These are phyloP conservation scores for Globisporangium parvum DNA, from an alignment of 352 stramenopile species.

Conservation along the genomic window DNA sequence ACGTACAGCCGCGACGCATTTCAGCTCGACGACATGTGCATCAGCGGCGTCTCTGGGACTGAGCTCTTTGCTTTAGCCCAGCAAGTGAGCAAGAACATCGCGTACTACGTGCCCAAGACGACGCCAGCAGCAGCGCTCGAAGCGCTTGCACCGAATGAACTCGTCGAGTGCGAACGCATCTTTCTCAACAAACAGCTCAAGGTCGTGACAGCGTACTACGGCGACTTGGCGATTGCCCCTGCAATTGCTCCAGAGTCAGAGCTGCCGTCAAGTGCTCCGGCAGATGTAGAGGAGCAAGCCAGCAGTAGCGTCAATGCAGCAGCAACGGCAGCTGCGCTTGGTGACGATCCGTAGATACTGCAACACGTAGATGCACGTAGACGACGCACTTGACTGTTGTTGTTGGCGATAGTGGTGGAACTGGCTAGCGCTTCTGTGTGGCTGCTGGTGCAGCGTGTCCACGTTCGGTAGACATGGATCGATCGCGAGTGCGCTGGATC, in stretches of 20 bases:
- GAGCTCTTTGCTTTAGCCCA: conserved; percentile 61
- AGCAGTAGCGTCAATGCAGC: not conserved
- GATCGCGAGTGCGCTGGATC: not conserved
- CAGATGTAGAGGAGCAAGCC: not conserved
- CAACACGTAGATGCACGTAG: too few species aligned
- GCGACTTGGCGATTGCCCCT: conserved; percentile 26
- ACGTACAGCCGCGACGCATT: conserved; percentile 70
- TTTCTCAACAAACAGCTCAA: conserved; percentile 78
- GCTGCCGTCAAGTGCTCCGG: too few species aligned
- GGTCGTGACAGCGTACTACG: conserved; percentile 82
- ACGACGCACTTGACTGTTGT: too few species aligned
- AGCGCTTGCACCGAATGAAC: conserved; percentile 38
- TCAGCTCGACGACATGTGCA: conserved; percentile 54
- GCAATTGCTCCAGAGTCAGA: not conserved
- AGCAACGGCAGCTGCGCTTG: not conserved
- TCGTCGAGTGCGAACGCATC: conserved; percentile 72
- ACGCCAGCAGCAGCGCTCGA: conserved; percentile 48
- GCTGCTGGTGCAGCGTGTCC: too few species aligned
- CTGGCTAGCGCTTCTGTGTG: too few species aligned
- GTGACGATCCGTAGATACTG: too few species aligned
- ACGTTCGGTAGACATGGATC: too few species aligned
- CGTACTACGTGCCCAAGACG: conserved; percentile 78
- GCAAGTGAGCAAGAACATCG: conserved; percentile 62
- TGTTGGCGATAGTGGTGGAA: too few species aligned
- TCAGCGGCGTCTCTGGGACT: conserved; percentile 47